These are phyloP conservation scores for Nephelium lappaceum DNA, from an alignment of 345 rosid genomes.

Conservation along the genomic window DNA sequence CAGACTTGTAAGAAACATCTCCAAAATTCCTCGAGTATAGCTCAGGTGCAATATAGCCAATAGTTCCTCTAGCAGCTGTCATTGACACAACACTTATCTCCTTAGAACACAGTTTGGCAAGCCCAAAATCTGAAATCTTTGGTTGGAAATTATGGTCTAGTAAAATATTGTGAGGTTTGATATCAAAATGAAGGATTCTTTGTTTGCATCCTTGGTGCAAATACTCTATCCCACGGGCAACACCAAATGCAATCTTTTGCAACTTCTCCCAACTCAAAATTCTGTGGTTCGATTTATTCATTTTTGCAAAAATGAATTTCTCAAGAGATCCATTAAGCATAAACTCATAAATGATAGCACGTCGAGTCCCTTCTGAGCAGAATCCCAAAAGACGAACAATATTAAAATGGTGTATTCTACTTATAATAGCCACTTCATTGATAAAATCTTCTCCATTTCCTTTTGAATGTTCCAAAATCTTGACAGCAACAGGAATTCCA, in stretches of 20 bases:
- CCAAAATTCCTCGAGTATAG: slow-evolving; percentile 12
- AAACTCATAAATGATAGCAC: slow-evolving; percentile 13
- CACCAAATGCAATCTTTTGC: slow-evolving; percentile 19
- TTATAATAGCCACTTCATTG: slow-evolving; percentile 24
- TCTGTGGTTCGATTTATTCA: not conserved
- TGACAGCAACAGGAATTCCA: slow-evolving; percentile 13
- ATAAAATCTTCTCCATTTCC: slow-evolving; percentile 25
- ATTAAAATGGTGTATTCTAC: slow-evolving; percentile 17
- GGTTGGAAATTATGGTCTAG: slow-evolving; percentile 26
- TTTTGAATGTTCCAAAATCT: slow-evolving; percentile 17
- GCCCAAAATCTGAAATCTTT: slow-evolving; percentile 30
- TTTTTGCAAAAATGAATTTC: slow-evolving; percentile 3
- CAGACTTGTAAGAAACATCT: slow-evolving; percentile 22
- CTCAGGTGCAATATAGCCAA: slow-evolving; percentile 25
- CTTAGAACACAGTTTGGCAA: slow-evolving; percentile 20
- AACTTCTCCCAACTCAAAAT: slow-evolving; percentile 10
- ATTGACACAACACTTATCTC: slow-evolving; percentile 6
- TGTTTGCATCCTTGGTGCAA: slow-evolving; percentile 28
- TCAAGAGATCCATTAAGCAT: slow-evolving; percentile 24
- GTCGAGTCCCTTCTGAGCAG: not conserved
- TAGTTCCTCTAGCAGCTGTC: slow-evolving; percentile 22
- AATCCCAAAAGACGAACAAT: slow-evolving; percentile 17
- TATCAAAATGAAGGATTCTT: slow-evolving; percentile 26
- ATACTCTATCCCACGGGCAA: slow-evolving; percentile 25
- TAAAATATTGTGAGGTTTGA: slow-evolving; percentile 26